A percentile compares a stretch with the other conserved stretches of the same genome.
These are phyloP conservation scores for Limonomyces culmigenus DNA, from an alignment of 1,284 basidiomycete genomes.

Conservation along the genomic window DNA sequence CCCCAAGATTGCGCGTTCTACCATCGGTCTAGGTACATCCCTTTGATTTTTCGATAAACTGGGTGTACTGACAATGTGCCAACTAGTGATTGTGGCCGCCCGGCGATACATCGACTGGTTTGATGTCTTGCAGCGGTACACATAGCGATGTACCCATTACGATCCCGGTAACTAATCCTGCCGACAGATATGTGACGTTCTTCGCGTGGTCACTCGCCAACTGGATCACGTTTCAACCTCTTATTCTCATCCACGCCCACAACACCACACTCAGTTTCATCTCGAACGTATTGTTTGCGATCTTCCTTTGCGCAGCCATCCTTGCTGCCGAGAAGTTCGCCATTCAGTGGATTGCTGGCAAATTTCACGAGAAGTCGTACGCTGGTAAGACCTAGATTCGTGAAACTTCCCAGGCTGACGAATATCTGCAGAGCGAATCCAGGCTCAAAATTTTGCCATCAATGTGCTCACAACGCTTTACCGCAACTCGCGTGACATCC, in stretches of 20 bases:
- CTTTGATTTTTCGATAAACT: no score
- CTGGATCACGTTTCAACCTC: conserved; percentile 54
- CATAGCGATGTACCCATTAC: conserved; percentile 27
- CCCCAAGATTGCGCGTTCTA: conserved; percentile 11
- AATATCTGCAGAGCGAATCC: conserved; percentile 47
- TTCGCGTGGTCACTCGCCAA: conserved; percentile 52
- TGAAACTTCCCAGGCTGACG: not conserved
- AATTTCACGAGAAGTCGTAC: conserved; percentile 83
- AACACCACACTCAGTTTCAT: conserved; percentile 6
- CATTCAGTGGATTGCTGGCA: conserved; percentile 74
- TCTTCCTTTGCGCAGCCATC: conserved; percentile 57
- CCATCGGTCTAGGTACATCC: conserved; percentile 11
- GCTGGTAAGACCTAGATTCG: conserved; percentile 29
- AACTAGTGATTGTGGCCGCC: conserved; percentile 48
- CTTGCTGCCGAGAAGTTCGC: conserved; percentile 74
- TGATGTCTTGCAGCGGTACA: no score
- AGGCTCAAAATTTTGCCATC: conserved; percentile 72
- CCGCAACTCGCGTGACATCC: conserved; percentile 56
- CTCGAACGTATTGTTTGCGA: conserved; percentile 50
- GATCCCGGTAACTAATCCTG: conserved; percentile 1
- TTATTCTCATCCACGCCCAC: conserved; percentile 32
- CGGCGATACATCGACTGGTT: conserved; percentile 70
- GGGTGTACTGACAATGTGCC: no score
- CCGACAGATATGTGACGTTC: conserved; percentile 48
- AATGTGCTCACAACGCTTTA: conserved; percentile 63